Evolutionary conservation across 139 green algal species (phyloP).

Genomic region (Pleodorina starrii): DNA sequence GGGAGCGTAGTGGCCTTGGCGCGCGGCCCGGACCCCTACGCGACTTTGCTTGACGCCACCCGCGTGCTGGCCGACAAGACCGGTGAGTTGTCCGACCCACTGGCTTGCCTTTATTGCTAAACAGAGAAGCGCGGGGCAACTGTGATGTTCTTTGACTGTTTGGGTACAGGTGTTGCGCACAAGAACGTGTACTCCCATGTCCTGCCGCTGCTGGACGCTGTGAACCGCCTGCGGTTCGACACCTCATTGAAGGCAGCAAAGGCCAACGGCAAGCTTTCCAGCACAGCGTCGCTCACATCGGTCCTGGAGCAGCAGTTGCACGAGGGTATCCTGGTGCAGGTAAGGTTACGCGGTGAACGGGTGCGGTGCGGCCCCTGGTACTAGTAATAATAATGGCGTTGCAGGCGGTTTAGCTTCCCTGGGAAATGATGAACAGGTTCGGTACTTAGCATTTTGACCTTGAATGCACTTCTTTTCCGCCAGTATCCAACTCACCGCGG

Average conservation of each 20-base stretch:
- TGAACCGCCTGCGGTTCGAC: background rate
- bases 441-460: too few relatives aligned
- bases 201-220: constrained; percentile 6
- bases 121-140: too few relatives aligned
- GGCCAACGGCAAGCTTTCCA: background rate
- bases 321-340: constrained; percentile 15
- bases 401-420: too few relatives aligned
- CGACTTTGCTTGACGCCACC: background rate
- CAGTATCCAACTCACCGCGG: too few relatives aligned
- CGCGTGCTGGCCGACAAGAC: background rate
- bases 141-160: too few relatives aligned
- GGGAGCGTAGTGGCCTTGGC: background rate
- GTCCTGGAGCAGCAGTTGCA: constrained; percentile 24
- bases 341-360: too few relatives aligned
- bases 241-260: background rate
- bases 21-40: constrained; percentile 4
- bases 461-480: too few relatives aligned
- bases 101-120: too few relatives aligned
- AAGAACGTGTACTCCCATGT: background rate
- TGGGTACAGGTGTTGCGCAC: background rate
- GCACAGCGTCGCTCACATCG: background rate
- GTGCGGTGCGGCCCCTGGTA: too few relatives aligned
- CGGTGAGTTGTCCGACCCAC: background rate
- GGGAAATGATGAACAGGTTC: too few relatives aligned
- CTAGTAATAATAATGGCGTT: too few relatives aligned